These are phyloP conservation scores for Solanum etuberosum DNA, from an alignment of 257 asterid genomes.

Conservation along the genomic window DNA sequence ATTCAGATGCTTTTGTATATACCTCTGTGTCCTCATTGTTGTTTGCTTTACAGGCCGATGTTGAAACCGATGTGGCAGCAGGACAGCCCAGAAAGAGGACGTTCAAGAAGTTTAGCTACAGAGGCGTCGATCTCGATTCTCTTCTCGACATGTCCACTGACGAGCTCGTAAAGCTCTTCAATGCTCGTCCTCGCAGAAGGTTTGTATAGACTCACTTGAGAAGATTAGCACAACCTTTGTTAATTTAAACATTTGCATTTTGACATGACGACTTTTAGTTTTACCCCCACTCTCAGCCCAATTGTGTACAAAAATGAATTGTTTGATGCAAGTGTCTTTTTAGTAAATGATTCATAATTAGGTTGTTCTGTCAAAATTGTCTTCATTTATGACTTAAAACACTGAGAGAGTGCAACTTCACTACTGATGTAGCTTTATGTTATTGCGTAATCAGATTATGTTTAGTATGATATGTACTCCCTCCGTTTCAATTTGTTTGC, in stretches of 20 bases:
- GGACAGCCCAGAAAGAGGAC: slow-evolving; percentile 73
- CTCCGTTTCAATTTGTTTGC: not conserved
- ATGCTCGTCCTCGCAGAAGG: slow-evolving; percentile 77
- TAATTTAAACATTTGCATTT: not conserved
- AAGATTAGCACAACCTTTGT: not conserved
- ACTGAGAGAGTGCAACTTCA: not conserved
- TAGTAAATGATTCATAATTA: not conserved
- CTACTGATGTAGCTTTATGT: not conserved
- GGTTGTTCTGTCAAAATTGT: not conserved
- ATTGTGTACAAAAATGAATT: not conserved
- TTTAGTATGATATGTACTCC: not conserved
- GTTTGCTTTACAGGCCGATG: slow-evolving; percentile 45
- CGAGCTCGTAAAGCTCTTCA: slow-evolving; percentile 70
- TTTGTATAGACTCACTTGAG: not conserved
- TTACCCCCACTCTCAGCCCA: not conserved
- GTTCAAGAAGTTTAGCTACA: slow-evolving; percentile 81
- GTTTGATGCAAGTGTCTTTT: not conserved
- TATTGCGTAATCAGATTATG: not conserved
- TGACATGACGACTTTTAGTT: not conserved
- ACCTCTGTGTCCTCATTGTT: not conserved
- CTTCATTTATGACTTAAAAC: not conserved
- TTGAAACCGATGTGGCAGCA: slow-evolving; percentile 46
- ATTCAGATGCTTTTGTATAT: not conserved
- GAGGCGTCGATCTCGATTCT: slow-evolving; percentile 67
- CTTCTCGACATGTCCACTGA: slow-evolving; percentile 85